A percentile compares a stretch with the other conserved stretches of the same genome.
These are phyloP conservation scores for Peterozyma toletana DNA, from an alignment of 805 yeast genomes.

Conservation along the genomic window DNA sequence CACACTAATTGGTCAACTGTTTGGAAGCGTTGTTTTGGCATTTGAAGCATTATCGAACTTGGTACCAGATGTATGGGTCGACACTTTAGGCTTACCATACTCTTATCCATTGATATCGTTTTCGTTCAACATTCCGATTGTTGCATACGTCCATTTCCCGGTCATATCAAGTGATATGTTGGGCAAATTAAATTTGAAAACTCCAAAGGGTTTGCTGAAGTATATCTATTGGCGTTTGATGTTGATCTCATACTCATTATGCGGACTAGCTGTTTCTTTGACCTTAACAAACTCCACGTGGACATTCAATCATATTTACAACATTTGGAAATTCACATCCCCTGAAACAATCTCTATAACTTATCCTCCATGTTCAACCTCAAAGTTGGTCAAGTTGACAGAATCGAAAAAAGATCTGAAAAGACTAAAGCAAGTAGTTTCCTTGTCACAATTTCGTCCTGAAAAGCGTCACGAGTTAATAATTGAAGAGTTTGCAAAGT, in stretches of 20 bases:
- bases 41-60: constrained; percentile 62
- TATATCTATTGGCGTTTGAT: constrained; percentile 67
- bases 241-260: constrained; percentile 53
- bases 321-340: constrained; percentile 51
- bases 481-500: constrained; percentile 54
- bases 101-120: constrained; percentile 59
- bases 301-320: constrained; percentile 72
- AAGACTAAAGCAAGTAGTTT: constrained; percentile 39
- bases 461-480: constrained; percentile 85
- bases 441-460: constrained; percentile 89
- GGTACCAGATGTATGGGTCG: constrained; percentile 86
- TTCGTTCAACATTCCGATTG: constrained; percentile 62
- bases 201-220: constrained; percentile 27
- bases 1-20: constrained; percentile 81
- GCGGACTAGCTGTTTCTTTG: constrained; percentile 61
- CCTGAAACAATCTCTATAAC: constrained; percentile 35
- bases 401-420: constrained; percentile 5
- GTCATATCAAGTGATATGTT: constrained; percentile 86
- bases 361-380: constrained; percentile 89
- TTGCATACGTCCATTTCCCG: constrained; percentile 94
- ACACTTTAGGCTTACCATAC: constrained; percentile 93
- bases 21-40: constrained; percentile 67
- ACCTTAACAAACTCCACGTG: constrained; percentile 83
- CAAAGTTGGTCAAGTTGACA: constrained; percentile 24
- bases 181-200: constrained; percentile 36